Evolutionary conservation across 148 eudicot genomes (phyloP), one percentile per base, ranked within the genome.

Genomic region (Amaranthus palmeri): DNA sequence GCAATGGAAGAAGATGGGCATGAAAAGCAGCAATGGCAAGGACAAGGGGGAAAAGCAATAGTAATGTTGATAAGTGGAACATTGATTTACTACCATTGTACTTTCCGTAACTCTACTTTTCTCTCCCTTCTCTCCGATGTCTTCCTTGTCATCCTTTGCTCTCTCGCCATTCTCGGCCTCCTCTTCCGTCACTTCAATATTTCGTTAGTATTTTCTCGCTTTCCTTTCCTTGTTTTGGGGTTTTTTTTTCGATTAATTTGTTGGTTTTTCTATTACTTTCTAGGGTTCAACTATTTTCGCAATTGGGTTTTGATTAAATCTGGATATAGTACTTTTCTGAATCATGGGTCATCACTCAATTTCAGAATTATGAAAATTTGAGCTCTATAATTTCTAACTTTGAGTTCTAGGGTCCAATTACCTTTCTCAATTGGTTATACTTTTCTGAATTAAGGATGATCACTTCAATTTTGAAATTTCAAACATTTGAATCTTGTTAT

Each of bases 161-260:
- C 98, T 18, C 89, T 95, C 76, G 98, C 98, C 73, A 95, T 95
- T 47, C 97, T 95, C 60, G 98, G 97, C 70, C 88, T 95, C 70
- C 98, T 95, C 79, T 95, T 91, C 76, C 97, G 96, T 73, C 92
- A 95, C 72, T 79, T 95, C 78, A 88, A 86, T 74, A 84, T 95
- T 78, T 79, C 81, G 88, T 82, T 3, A 3, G 80, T 74, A 6
- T 36, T 61, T 56, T 47, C 66, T 45, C 75, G 72, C 18, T 61
- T 51, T 62, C 67, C 41, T 14, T 56, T 12, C 0, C 8, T 46
- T 36, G 51, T 15, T 0, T 46, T 65, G 36, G 9, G 12, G 8
- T 5, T 44, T 61, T 18, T 7, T 54, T 14, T 48, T 11, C 40
- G 45, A 47, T 4, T 49, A 2, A 5, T 54, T 42, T 8, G 3